phyloP scores from a whole-genome alignment of 1,139 yeast genomes.

The Sporopachydermia cereana region DNA sequence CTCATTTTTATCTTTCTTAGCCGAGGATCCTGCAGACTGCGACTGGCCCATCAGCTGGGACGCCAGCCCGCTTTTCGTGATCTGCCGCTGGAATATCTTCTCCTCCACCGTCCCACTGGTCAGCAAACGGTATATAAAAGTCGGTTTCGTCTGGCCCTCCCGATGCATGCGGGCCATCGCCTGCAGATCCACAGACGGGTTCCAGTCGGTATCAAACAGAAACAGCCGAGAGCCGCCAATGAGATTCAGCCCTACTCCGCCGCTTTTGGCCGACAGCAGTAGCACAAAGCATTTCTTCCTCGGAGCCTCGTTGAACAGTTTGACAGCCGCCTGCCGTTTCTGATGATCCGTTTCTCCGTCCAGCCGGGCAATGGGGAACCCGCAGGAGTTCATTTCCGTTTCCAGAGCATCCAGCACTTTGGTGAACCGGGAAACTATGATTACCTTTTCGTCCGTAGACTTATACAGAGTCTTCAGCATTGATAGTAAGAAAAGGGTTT shows the following conservation, averaged over 20 bases:
- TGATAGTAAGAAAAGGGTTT: conserved; percentile 41
- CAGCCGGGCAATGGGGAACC: conserved; percentile 45
- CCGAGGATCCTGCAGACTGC: conserved; percentile 5
- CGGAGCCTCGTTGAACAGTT: conserved; percentile 47
- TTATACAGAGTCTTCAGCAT: conserved; percentile 37
- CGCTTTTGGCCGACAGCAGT: conserved; percentile 78
- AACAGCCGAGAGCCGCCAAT: conserved; percentile 84
- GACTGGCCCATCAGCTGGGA: conserved; percentile 55
- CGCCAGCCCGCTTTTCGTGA: conserved; percentile 72
- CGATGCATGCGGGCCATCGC: conserved; percentile 95
- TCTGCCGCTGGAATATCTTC: conserved; percentile 87
- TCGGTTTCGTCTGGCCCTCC: conserved; percentile 79
- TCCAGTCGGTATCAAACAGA: conserved; percentile 87
- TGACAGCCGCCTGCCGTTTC: conserved; percentile 54
- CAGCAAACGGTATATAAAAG: conserved; percentile 59
- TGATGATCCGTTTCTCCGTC: conserved; percentile 78
- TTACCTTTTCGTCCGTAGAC: conserved; percentile 55
- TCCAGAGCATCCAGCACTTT: conserved; percentile 76
- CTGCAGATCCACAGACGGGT: conserved; percentile 85
- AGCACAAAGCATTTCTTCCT: conserved; percentile 45
- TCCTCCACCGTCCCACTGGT: conserved; percentile 91
- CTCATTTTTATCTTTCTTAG: conserved; percentile 9
- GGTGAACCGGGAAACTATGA: conserved; percentile 80
- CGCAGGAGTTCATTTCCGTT: conserved; percentile 36
- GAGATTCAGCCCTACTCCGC: conserved; percentile 87